Conservation (phyloP, 2,329 filamentous ascomycete genomes). For the Chrysosporium keratinophilum region DNA sequence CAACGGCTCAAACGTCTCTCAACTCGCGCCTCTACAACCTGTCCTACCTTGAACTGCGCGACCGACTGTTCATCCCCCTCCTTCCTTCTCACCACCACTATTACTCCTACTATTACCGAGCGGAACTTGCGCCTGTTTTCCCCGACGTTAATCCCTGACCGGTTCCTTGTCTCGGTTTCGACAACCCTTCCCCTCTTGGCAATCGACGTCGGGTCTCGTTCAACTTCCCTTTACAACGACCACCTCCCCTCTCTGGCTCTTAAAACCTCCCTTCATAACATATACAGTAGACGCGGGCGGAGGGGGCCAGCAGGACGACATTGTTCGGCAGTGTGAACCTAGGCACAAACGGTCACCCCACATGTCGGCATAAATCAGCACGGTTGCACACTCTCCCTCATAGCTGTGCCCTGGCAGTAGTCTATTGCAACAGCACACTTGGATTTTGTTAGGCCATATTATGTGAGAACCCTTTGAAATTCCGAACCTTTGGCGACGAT, state of each 20-base stretch:
- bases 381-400: neutral
- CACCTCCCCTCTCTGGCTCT: neutral
- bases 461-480: neutral
- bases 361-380: neutral
- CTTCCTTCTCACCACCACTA: neutral
- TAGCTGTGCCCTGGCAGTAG: neutral
- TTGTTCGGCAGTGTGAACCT: no score
- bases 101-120: neutral
- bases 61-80: neutral
- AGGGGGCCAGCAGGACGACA: no score
- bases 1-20: neutral
- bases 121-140: constrained; percentile 7
- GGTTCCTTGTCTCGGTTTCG: constrained; percentile 7
- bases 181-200: constrained; percentile 1
- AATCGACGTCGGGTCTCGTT: neutral
- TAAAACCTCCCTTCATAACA: neutral
- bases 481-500: neutral
- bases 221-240: neutral
- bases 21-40: neutral
- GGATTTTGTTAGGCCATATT: neutral
- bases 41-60: neutral
- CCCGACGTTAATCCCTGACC: constrained; percentile 7
- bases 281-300: neutral
- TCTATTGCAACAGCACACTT: neutral
- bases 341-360: neutral